Evolutionary conservation across 371 early-diverging fungal genomes (phyloP), one percentile per base, ranked within the genome.

Genomic region (Mortierella sp.): DNA sequence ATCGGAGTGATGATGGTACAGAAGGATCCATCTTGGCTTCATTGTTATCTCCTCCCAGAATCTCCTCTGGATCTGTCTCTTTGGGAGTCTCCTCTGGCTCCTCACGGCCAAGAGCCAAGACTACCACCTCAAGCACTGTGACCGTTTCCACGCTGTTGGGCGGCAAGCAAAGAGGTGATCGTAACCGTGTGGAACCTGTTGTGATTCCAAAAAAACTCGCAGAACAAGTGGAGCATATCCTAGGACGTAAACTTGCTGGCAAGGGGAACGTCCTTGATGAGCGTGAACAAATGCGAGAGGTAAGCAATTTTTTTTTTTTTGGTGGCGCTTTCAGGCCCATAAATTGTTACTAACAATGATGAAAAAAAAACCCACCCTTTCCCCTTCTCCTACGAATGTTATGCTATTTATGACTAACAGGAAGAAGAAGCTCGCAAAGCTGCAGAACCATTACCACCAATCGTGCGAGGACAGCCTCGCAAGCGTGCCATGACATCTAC

Each of bases 241-340:
- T 80, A 49, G 75, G 81, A 55, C 81, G 81, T 37, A 80, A 80
- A 61, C 70, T 80, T 59, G 81, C 81, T 43, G 81, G 81, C 75
- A 80, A 80, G 61, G 81, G 81, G 37, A 64, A 49, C 57, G 68
- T 71, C 43, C 81, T 80, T 1, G 81, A 80, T 42, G 81, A 80
- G 19, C 75, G 70, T n/a, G 75, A 80, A 53, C 40, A 73, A 17
- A 70, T 69, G 42, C 79, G 74, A n/a, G 79, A 78, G 79, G 79
- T 73, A 79, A 49, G 1, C 19, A 32, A 47, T 53, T 29, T 29
- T 0, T 37, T 13, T 43, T 34, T 29, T 26, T 47, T 19, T 47
- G 47, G 47, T 3, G n/a, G 47, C 8, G 22, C 8, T 6, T 47
- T n/a, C 5, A 47, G 3, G 57, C n/a, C n/a, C n/a, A 22, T 13